Conservation (phyloP, 768 basidiomycete genomes). For the Leccinellum albellum region DNA sequence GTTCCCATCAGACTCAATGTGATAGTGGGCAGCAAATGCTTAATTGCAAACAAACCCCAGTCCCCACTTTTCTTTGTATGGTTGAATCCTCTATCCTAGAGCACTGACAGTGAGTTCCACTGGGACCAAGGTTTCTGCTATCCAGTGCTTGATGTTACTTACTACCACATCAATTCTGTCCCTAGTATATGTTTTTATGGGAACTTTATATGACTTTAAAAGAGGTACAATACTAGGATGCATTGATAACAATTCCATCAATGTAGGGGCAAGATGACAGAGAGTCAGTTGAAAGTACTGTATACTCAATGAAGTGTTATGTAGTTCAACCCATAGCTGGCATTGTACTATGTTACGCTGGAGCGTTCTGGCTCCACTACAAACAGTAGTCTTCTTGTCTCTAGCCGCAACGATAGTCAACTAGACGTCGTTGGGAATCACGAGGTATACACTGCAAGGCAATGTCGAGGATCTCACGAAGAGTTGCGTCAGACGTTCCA, state of each 20-base stretch:
- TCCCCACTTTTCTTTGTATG: constrained; percentile 63
- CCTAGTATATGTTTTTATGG: constrained; percentile 57
- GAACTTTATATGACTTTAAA: constrained; percentile 68
- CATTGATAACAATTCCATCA: constrained; percentile 34
- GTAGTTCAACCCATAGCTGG: too few relatives aligned
- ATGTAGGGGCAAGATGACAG: constrained; percentile 43
- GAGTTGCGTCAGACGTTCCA: too few relatives aligned
- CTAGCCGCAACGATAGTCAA: too few relatives aligned
- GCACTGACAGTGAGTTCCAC: constrained; percentile 46
- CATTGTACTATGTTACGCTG: too few relatives aligned
- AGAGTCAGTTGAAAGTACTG: constrained; percentile 82
- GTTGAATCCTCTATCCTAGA: constrained; percentile 42
- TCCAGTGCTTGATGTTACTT: constrained; percentile 73
- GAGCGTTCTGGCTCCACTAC: too few relatives aligned
- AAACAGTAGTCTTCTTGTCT: too few relatives aligned
- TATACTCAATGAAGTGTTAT: too few relatives aligned
- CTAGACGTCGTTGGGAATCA: too few relatives aligned
- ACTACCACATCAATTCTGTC: constrained; percentile 47
- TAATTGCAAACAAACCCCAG: constrained; percentile 64
- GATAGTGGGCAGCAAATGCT: too few relatives aligned
- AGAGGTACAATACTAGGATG: constrained; percentile 64
- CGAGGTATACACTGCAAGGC: too few relatives aligned
- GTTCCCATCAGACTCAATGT: too few relatives aligned
- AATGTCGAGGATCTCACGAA: too few relatives aligned
- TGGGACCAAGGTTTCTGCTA: constrained; percentile 66